A percentile compares a stretch with the other conserved stretches of the same genome.
These are phyloP conservation scores for Pyrus hybrid DNA, from an alignment of 331 rosid genomes.

Conservation along the genomic window DNA sequence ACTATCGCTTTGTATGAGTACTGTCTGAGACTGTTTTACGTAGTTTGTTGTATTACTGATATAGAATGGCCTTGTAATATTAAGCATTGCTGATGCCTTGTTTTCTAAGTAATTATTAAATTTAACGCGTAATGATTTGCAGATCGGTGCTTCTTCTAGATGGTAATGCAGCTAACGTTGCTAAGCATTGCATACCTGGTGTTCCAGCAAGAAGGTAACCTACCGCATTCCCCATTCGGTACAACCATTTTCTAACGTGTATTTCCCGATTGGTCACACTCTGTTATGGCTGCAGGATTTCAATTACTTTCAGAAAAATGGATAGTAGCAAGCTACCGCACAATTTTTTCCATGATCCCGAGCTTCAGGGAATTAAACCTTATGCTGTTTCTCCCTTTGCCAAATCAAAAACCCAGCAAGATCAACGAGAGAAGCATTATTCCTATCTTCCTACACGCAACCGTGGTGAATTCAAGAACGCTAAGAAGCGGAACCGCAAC, in stretches of 20 bases:
- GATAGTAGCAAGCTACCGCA: neutral
- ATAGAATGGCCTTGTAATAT: neutral
- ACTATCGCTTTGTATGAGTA: no score
- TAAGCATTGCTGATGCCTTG: neutral
- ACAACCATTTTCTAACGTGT: neutral
- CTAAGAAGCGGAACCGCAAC: neutral
- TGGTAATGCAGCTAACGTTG: constrained; percentile 54
- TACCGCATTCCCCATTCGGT: neutral
- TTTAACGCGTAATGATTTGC: neutral
- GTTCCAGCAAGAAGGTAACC: constrained; percentile 42
- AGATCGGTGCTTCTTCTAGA: constrained; percentile 48
- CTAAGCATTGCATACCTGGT: constrained; percentile 58
- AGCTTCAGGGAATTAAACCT: neutral
- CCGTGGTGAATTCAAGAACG: neutral
- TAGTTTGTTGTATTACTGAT: neutral
- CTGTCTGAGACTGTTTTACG: neutral
- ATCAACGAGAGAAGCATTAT: neutral
- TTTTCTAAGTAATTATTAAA: neutral
- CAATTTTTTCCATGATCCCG: neutral
- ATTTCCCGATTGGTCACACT: neutral
- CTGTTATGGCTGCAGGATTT: neutral
- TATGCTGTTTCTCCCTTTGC: neutral
- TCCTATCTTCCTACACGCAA: neutral
- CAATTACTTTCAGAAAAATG: neutral
- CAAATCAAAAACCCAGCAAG: neutral